phyloP scores from a whole-genome alignment of 2,329 filamentous ascomycete species.

The Botrytis aclada region DNA sequence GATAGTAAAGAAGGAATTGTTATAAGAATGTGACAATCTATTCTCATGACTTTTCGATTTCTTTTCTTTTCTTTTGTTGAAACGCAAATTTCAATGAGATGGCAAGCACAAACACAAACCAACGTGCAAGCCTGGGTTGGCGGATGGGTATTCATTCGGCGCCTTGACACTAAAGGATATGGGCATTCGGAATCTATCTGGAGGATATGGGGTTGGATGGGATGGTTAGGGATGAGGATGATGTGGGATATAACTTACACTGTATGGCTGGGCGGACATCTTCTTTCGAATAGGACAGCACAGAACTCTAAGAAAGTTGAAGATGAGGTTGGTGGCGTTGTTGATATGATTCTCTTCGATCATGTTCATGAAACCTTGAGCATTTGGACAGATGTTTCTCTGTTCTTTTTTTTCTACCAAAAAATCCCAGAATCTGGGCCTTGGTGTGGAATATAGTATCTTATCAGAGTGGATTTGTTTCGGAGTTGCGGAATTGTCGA shows the following conservation, averaged over 20 bases:
- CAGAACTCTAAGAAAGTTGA: slow-evolving; percentile 37
- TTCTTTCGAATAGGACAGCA: neutral
- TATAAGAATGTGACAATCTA: neutral
- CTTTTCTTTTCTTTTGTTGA: neutral
- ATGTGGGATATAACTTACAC: neutral
- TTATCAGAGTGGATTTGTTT: neutral
- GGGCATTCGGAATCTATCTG: slow-evolving; percentile 12
- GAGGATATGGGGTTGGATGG: neutral
- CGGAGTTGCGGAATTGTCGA: slow-evolving; percentile 4
- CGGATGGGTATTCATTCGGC: neutral
- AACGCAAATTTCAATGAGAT: neutral
- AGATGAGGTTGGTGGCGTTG: slow-evolving; percentile 33
- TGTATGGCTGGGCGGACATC: slow-evolving; percentile 4
- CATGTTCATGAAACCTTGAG: neutral
- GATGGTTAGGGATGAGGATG: neutral
- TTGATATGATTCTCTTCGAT: neutral
- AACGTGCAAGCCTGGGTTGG: neutral
- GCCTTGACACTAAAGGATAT: slow-evolving; percentile 6
- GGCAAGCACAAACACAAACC: slow-evolving; percentile 1
- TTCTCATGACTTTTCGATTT: neutral
- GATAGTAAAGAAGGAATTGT: slow-evolving; percentile 32
- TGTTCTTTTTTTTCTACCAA: neutral
- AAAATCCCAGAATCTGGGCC: neutral
- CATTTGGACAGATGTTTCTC: neutral
- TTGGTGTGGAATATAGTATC: neutral